Evolutionary conservation across 306 rosid genomes (phyloP).

Genomic region (Pachyrhizus erosus): DNA sequence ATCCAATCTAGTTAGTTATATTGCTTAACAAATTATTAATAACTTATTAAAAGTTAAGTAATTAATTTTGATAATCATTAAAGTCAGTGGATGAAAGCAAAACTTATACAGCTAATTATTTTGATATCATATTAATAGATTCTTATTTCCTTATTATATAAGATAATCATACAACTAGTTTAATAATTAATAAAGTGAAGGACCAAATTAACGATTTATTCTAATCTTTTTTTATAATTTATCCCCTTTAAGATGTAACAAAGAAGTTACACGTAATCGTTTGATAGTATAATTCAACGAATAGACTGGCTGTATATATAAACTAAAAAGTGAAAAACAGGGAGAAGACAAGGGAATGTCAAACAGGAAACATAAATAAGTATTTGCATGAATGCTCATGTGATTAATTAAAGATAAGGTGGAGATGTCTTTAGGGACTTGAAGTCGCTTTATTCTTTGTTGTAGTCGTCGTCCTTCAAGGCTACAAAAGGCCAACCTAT

Average conservation of each 20-base stretch:
- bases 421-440: neutral
- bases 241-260: neutral
- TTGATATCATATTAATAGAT: neutral
- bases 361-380: neutral
- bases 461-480: neutral
- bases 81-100: neutral
- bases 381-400: neutral
- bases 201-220: no score
- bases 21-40: neutral
- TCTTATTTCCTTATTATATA: neutral
- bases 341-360: constrained; percentile 32
- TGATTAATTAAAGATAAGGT: constrained; percentile 33
- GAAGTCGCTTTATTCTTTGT: constrained; percentile 6
- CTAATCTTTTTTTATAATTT: no score
- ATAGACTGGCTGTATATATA: neutral
- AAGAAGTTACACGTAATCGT: neutral
- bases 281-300: neutral
- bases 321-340: neutral
- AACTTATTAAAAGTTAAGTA: neutral
- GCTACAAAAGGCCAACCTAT: constrained; percentile 14
- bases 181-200: neutral
- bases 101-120: neutral
- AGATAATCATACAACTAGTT: neutral
- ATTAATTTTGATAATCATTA: neutral
- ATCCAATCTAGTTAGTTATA: neutral